phyloP scores from a whole-genome alignment of 495 filamentous ascomycete species.

The Niebla homalea region DNA sequence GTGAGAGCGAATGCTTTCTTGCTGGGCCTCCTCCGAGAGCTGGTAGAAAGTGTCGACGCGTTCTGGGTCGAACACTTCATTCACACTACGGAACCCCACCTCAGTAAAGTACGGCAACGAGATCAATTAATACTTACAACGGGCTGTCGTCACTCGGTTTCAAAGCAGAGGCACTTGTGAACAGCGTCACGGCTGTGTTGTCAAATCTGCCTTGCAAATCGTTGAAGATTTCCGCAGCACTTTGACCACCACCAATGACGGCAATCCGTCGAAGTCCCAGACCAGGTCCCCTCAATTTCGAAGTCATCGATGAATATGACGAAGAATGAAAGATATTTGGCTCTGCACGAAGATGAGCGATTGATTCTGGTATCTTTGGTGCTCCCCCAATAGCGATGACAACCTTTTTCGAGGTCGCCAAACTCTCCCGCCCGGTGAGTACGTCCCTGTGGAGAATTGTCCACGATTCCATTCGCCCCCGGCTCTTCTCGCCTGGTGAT shows the following conservation, averaged over 20 bases:
- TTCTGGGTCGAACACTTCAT: conserved; percentile 87
- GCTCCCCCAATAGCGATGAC: conserved; percentile 76
- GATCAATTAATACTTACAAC: conserved; percentile 50
- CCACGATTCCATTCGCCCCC: conserved; percentile 38
- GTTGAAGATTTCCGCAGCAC: conserved; percentile 88
- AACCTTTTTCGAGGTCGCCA: conserved; percentile 60
- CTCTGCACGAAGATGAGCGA: conserved; percentile 40
- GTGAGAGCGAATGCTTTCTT: conserved; percentile 47
- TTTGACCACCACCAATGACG: conserved; percentile 80
- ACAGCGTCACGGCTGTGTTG: conserved; percentile 58
- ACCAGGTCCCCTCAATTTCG: conserved; percentile 37
- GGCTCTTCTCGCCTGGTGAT: conserved; percentile 28
- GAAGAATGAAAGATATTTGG: conserved; percentile 74
- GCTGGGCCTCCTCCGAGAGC: conserved; percentile 46
- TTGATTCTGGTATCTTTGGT: conserved; percentile 56
- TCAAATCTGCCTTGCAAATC: conserved; percentile 74
- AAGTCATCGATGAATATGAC: conserved; percentile 57
- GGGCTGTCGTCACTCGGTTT: conserved; percentile 89
- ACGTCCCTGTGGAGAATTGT: conserved; percentile 40
- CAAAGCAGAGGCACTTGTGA: conserved; percentile 68
- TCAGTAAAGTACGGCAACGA: neutral
- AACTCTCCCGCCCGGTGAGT: conserved; percentile 35
- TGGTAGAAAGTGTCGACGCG: conserved; percentile 62
- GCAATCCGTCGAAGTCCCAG: conserved; percentile 42
- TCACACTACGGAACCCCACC: conserved; percentile 53